Evolutionary conservation across 2,329 filamentous ascomycete genomes (phyloP).

Genomic region (Botrytis fabae): DNA sequence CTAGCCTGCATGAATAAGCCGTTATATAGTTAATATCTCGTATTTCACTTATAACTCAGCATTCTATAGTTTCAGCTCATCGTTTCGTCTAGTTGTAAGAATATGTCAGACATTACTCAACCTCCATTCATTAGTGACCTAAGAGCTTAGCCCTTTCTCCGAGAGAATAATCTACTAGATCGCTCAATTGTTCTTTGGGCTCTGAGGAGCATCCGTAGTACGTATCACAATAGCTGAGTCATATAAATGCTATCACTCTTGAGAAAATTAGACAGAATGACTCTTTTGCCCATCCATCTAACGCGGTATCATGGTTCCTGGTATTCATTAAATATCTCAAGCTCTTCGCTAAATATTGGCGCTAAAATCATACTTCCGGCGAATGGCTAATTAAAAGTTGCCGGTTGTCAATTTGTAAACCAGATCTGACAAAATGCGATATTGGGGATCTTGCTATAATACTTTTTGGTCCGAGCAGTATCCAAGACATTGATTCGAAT

Average conservation of each 20-base stretch:
- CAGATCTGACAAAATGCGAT: not conserved
- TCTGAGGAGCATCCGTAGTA: not conserved
- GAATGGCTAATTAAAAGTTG: not conserved
- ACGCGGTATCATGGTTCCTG: not conserved
- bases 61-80: not conserved
- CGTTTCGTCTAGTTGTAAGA: not conserved
- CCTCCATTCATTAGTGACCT: not conserved
- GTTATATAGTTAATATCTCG: not conserved
- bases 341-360: not conserved
- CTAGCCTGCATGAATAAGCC: not conserved
- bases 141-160: not conserved
- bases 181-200: not conserved
- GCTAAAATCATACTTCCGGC: not conserved
- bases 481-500: not conserved
- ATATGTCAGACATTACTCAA: not conserved
- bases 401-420: not conserved
- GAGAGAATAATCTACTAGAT: not conserved
- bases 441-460: no score
- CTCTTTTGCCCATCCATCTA: not conserved
- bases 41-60: not conserved
- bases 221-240: not conserved
- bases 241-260: not conserved
- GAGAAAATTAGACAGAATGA: not conserved
- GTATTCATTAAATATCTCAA: not conserved
- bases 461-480: not conserved